These are phyloP conservation scores for Elaphomyces granulatus DNA, from an alignment of 495 filamentous ascomycete genomes.

Conservation along the genomic window DNA sequence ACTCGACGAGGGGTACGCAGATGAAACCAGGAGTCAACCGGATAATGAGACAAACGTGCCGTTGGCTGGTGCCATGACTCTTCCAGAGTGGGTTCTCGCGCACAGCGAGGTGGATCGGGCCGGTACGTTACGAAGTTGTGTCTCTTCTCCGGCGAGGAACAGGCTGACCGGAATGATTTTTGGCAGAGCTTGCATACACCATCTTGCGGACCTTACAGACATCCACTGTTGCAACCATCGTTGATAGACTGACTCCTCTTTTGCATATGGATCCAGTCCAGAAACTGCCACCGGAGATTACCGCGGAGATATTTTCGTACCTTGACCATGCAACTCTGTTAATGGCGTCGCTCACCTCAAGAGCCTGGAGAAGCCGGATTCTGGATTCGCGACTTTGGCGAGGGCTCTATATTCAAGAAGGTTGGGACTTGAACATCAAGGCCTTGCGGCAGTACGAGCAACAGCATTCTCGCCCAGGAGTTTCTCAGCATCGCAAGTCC, in stretches of 20 bases:
- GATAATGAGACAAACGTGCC: constrained; percentile 31
- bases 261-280: constrained; percentile 85
- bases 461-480: constrained; percentile 30
- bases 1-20: constrained; percentile 52
- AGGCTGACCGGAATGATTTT: neutral
- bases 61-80: constrained; percentile 21
- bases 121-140: constrained; percentile 37
- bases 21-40: constrained; percentile 43
- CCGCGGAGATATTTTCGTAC: constrained; percentile 73
- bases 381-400: constrained; percentile 78
- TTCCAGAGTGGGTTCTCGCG: constrained; percentile 39
- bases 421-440: constrained; percentile 58
- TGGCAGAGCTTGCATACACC: constrained; percentile 34
- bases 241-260: constrained; percentile 57
- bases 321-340: constrained; percentile 65
- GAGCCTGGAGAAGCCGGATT: constrained; percentile 69
- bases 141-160: neutral
- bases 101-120: constrained; percentile 40
- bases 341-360: constrained; percentile 60
- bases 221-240: constrained; percentile 59
- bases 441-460: constrained; percentile 58
- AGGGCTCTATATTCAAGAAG: constrained; percentile 63
- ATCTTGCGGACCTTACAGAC: constrained; percentile 62
- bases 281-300: constrained; percentile 77
- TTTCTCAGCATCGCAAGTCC: constrained; percentile 31